A percentile compares a stretch with the other conserved stretches of the same genome.
Conservation (phyloP, 164 flowering plant genomes). For the Piper betle region DNA sequence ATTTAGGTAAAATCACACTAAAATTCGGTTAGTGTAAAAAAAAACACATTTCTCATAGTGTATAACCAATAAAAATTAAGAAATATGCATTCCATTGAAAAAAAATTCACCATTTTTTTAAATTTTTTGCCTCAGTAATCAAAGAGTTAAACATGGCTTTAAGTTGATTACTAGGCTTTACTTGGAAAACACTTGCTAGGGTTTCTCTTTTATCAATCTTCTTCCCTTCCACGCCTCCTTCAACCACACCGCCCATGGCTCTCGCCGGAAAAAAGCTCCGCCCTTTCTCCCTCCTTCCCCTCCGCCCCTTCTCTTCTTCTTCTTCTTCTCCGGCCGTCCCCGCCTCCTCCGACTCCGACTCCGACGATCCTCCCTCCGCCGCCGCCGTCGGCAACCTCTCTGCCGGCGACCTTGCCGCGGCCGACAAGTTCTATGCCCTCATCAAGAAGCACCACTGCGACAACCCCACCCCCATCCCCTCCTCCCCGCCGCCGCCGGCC, state of each 20-base stretch:
- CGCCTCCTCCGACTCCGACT: constrained; percentile 6
- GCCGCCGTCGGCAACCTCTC: constrained; percentile 16
- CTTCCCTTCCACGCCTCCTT: too few species aligned
- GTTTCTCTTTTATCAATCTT: neutral
- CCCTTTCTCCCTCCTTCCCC: neutral
- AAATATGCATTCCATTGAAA: too few species aligned
- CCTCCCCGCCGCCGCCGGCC: constrained; percentile 22
- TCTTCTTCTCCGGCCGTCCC: constrained; percentile 6
- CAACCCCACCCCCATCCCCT: constrained; percentile 39
- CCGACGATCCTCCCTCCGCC: neutral
- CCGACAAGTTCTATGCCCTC: constrained; percentile 38
- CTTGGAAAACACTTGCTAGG: too few species aligned
- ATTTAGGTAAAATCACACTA: too few species aligned
- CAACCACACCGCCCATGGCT: neutral
- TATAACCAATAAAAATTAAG: too few species aligned
- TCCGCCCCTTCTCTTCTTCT: constrained; percentile 21
- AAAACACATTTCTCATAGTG: too few species aligned
- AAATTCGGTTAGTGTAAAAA: too few species aligned
- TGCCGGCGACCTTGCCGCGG: constrained; percentile 34
- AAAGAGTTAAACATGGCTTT: too few species aligned
- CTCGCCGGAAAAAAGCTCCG: neutral
- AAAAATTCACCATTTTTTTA: too few species aligned
- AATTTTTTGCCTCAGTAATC: too few species aligned
- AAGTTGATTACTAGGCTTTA: too few species aligned
- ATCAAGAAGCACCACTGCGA: constrained; percentile 71